Base-by-base conservation (phyloP, 192 early-diverging fungal genomes). In the Fimicolochytrium jonesii region DNA sequence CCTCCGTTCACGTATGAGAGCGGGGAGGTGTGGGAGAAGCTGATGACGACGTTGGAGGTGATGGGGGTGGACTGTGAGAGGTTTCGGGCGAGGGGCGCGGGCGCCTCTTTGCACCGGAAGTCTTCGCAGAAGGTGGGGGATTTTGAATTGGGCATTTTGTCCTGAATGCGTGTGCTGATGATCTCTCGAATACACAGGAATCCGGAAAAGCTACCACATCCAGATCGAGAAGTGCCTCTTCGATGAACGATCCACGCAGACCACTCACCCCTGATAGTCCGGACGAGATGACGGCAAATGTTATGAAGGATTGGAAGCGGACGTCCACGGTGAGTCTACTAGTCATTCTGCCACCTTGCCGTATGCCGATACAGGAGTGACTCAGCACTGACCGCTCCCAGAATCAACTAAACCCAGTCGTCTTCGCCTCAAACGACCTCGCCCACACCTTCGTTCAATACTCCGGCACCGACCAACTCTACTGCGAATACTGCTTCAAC, bases 401-500 rank as follows among this genome's bases (percentile, higher is more conserved):
- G 44, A 59, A 59, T 28, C 73, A 67, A 48, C 45, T 51, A 31
- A 65, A 63, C 28, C 28, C 32, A 31, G 7, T 13, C 33, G 28
- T 36, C 13, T 64, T 43, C 45, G 61, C 23, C 9, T 36, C 61
- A 33, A 36, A 57, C 22, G 61, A 62, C 6, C 35, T 57, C n/a
- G 26, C 60, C 2, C 77, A 79, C 42, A 67, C 77, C 6, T 79
- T 79, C 52, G 63, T 79, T 7, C 61, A 59, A 28, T 63, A 74
- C 52, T 65, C 55, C 6, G 51, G 48, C n/a, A 47, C 44, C 26
- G 64, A 73, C 30, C 47, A 66, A n/a, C n/a, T n/a, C 11, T 79
- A 67, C 41, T 79, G 77, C 58, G 77, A 79, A 48, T 75, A 64
- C 42, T 79, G 77, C 52, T 71, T 61, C 59, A 25, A 45, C 2